phyloP scores from a whole-genome alignment of 129 eudicot species.

The Cynara cardunculus region DNA sequence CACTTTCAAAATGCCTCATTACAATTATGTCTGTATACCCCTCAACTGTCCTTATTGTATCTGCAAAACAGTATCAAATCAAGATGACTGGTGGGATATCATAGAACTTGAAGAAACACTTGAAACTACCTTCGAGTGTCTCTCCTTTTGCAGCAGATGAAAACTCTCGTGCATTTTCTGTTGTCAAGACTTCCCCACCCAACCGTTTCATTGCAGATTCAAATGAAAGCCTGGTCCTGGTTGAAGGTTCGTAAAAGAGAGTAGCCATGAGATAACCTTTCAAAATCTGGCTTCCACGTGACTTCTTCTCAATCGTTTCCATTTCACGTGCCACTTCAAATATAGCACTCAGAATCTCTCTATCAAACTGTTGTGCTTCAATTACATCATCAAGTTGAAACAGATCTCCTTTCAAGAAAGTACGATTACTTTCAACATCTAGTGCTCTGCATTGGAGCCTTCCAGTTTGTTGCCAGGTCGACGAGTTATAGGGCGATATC shows the following conservation, averaged over 20 bases:
- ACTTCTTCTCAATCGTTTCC: constrained; percentile 85
- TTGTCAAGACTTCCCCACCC: constrained; percentile 97
- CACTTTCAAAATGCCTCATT: constrained; percentile 98
- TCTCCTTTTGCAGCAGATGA: constrained; percentile 99
- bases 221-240: constrained; percentile 96
- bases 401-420: constrained; percentile 46
- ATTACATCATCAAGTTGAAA: constrained; percentile 84
- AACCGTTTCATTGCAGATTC: constrained; percentile 97
- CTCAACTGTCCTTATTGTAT: constrained; percentile 93
- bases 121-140: constrained; percentile 87
- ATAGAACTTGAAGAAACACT: not conserved
- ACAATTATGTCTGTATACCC: constrained; percentile 96
- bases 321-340: constrained; percentile 94
- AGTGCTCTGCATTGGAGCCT: constrained; percentile 56
- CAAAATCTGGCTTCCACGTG: constrained; percentile 66
- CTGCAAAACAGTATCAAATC: constrained; percentile 41
- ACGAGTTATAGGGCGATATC: constrained; percentile 16
- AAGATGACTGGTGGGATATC: not conserved
- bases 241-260: constrained; percentile 92
- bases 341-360: constrained; percentile 77
- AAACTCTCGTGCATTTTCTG: constrained; percentile 96
- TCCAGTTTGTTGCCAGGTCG: constrained; percentile 24
- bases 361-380: constrained; percentile 95
- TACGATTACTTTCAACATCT: constrained; percentile 31
- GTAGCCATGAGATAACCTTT: constrained; percentile 96